Evolutionary conservation across 2,329 filamentous ascomycete species (phyloP).

Genomic region (Teratosphaeria gauchensis): DNA sequence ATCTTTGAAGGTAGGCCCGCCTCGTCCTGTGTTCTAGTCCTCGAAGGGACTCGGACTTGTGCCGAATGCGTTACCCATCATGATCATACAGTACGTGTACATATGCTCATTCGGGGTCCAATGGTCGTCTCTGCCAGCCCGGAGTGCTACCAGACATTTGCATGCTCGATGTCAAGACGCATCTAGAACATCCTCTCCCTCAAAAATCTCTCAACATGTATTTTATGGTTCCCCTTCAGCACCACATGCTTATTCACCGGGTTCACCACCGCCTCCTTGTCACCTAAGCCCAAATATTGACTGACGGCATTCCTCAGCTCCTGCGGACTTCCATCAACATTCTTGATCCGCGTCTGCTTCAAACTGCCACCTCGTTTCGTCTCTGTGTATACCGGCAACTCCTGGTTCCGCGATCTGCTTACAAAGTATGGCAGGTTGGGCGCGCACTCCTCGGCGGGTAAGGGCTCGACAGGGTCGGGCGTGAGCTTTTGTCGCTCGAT

Average conservation of each 20-base stretch:
- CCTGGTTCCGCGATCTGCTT: slow-evolving; percentile 57
- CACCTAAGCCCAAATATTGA: slow-evolving; percentile 36
- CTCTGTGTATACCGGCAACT: slow-evolving; percentile 68
- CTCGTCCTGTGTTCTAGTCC: too few species aligned
- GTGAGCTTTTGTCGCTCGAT: slow-evolving; percentile 13
- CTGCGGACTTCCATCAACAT: slow-evolving; percentile 62
- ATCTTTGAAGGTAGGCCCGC: too few species aligned
- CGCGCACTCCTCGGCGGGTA: slow-evolving; percentile 25
- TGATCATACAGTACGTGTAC: neutral
- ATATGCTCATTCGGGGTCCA: neutral
- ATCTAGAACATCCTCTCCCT: slow-evolving; percentile 26
- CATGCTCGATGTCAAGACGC: too few species aligned
- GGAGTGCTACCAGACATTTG: too few species aligned
- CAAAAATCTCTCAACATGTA: slow-evolving; percentile 26
- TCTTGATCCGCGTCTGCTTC: slow-evolving; percentile 65
- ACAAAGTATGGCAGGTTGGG: slow-evolving; percentile 58
- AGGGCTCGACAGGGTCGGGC: slow-evolving; percentile 14
- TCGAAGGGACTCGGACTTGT: too few species aligned
- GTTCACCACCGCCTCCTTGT: slow-evolving; percentile 48
- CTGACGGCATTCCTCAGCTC: slow-evolving; percentile 56
- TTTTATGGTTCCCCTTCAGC: slow-evolving; percentile 44
- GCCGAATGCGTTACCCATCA: neutral
- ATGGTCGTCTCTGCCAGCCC: too few species aligned
- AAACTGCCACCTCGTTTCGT: slow-evolving; percentile 67
- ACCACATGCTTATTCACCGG: slow-evolving; percentile 61